Base-by-base conservation (phyloP, 306 rosid species). In the Castanea mollissima region DNA sequence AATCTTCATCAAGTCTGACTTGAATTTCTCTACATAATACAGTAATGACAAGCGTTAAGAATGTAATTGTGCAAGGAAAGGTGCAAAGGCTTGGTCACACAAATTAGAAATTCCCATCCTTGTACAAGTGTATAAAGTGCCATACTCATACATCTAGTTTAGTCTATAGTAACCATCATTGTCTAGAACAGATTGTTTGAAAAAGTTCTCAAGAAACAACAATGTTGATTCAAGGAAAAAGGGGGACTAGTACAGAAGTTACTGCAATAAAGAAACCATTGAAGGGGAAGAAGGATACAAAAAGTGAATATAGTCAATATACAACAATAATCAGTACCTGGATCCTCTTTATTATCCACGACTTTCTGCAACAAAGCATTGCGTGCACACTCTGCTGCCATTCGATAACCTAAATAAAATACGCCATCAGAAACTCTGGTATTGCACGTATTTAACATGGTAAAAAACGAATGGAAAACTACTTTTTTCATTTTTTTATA, bases 311-410 rank as follows among this genome's bases (percentile, higher is more conserved):
- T 13, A 6, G 13, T 51, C 29, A 25, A 34, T 27, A 69, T 18
- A 6, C 29, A 65, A 55, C 25, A 19, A 23, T 6, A 79, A 55
- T 5, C 20, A 60, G 56, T 86, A 89, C 99, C 98, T 68, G 90
- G 72, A 87, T 95, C 97, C 32, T 76, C 88, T 86, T 88, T 91
- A 79, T 95, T 95, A 83, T 95, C 99, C 70, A 91, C 88, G 65
- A 91, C 99, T 84, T 86, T 95, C 76, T 60, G 84, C 82, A 91
- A 86, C 89, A 96, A 80, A 51, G 93, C 93, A 88, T 88, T 62
- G 29, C 91, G 92, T 21, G 98, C 96, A 83, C 97, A 96, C 85
- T 91, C 98, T 35, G 91, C 91, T 18, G 98, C 99, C 99, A 95
- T 95, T 60, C 96, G 93, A 79, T 86, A 95, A 84, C 99, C 99